Evolutionary conservation across 768 basidiomycete genomes (phyloP).

Genomic region (Tricholoma furcatifolium): DNA sequence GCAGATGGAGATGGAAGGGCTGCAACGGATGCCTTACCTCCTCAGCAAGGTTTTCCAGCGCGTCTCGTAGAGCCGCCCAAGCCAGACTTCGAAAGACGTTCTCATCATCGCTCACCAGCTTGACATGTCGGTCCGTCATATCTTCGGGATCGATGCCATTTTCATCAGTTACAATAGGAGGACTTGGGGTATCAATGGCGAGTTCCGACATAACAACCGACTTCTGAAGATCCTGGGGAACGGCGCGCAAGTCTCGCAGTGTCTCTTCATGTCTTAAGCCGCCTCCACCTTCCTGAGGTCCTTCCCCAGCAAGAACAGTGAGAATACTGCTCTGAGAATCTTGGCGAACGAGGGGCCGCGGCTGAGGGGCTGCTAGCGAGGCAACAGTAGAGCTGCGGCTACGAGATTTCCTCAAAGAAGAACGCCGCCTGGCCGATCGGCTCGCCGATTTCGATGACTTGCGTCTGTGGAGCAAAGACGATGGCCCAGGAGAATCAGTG

Average conservation of each 20-base stretch:
- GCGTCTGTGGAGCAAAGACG: constrained; percentile 23
- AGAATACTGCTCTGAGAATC: constrained; percentile 67
- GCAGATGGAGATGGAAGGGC: not conserved
- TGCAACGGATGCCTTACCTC: constrained; percentile 37
- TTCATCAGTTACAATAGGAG: constrained; percentile 11
- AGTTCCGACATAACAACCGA: constrained; percentile 30
- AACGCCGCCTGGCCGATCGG: constrained; percentile 24
- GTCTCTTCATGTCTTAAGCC: constrained; percentile 27
- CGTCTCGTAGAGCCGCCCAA: constrained; percentile 54
- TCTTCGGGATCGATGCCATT: constrained; percentile 16
- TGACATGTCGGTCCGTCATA: constrained; percentile 38
- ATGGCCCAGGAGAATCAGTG: constrained; percentile 49
- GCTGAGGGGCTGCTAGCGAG: constrained; percentile 44
- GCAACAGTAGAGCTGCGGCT: constrained; percentile 72
- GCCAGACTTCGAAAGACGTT: constrained; percentile 48
- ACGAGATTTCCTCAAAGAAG: constrained; percentile 37
- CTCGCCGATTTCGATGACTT: constrained; percentile 32
- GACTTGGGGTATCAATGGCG: constrained; percentile 21
- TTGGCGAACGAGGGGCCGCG: constrained; percentile 37
- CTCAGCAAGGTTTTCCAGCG: constrained; percentile 61
- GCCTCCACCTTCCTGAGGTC: constrained; percentile 20
- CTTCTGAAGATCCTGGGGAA: constrained; percentile 27
- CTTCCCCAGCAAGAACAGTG: constrained; percentile 64
- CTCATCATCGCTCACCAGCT: constrained; percentile 51
- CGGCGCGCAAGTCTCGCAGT: constrained; percentile 22